Evolutionary conservation across 495 filamentous ascomycete genomes (phyloP), one percentile per base, ranked within the genome.

Genomic region (Neurospora sp.): DNA sequence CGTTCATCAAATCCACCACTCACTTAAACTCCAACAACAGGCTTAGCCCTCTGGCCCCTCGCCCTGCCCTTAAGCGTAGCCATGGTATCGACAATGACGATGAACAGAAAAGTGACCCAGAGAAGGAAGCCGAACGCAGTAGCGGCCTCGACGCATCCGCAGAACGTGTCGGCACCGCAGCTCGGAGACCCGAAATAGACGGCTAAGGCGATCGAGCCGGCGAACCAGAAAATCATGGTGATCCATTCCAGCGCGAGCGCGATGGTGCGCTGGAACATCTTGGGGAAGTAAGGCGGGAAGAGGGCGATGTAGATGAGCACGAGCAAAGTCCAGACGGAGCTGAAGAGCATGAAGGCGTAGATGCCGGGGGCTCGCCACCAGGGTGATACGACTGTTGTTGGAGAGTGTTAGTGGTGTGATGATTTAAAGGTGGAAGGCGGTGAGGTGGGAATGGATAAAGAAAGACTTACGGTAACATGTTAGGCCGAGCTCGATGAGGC

Each of bases 201-300:
- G 3, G 90, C 92, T 2, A 93, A 78, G 0, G 92, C 92, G 78
- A 96, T 90, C 74, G 92, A 92, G 37, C 93, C 93, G 0, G 90
- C 90, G 79, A 97, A 94, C 94, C 94, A 96, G 85, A 95, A 94
- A 44, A 95, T 86, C 85, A 89, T 90, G n/a, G 93, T 94, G 14
- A 95, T 69, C 62, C 83, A 82, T 75, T 95, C 91, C 39, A 91
- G 82, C n/a, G 77, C 89, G 10, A 92, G 85, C 5, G 94, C 86
- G 44, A 82, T 87, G 38, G 88, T 85, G n/a, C 84, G 87, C 81
- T 92, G 88, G 73, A 87, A 86, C 16, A 89, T 74, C 62, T 80
- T 82, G 1, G 89, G 85, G 77, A 88, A 85, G 79, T 87, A 89
- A 38, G 86, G 80, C 1, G 92, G 92, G 7, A 87, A 85, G 16